phyloP scores from a whole-genome alignment of 2,329 filamentous ascomycete genomes.

The Fusarium sp. region DNA sequence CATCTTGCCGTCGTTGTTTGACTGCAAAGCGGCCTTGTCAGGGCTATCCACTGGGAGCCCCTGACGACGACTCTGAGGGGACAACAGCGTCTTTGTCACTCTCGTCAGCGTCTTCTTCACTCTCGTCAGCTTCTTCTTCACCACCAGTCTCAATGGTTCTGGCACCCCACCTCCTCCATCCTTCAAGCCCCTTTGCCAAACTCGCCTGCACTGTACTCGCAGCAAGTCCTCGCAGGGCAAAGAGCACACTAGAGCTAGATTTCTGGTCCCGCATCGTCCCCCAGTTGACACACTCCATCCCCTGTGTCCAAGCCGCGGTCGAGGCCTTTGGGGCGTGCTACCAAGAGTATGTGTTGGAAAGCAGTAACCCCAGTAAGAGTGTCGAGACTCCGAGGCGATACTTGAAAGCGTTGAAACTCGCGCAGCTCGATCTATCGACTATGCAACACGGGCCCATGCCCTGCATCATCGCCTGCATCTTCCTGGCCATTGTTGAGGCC shows the following conservation, averaged over 20 bases:
- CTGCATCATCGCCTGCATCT: conserved; percentile 32
- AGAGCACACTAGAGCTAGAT: conserved; percentile 17
- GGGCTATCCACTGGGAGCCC: conserved; percentile 25
- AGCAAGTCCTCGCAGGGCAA: conserved; percentile 26
- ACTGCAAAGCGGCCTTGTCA: conserved; percentile 19
- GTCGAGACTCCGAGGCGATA: conserved; percentile 24
- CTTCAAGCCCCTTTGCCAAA: conserved; percentile 9
- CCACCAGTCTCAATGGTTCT: neutral
- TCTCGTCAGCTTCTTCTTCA: neutral
- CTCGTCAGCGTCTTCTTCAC: too few species aligned
- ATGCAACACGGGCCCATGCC: conserved; percentile 14
- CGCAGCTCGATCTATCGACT: conserved; percentile 28
- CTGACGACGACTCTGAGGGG: neutral
- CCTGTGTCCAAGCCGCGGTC: conserved; percentile 29
- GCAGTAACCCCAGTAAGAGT: neutral
- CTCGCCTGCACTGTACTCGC: conserved; percentile 23
- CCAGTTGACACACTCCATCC: conserved; percentile 26
- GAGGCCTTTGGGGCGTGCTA: conserved; percentile 32
- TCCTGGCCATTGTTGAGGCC: conserved; percentile 22
- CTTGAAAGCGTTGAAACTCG: conserved; percentile 16
- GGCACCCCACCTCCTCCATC: neutral
- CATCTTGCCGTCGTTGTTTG: conserved; percentile 26
- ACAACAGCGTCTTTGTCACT: too few species aligned
- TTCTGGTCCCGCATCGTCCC: conserved; percentile 34
- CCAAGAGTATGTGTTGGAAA: conserved; percentile 25